These are phyloP conservation scores for Verticillium isaacii DNA, from an alignment of 2,329 filamentous ascomycete species.

Conservation along the genomic window DNA sequence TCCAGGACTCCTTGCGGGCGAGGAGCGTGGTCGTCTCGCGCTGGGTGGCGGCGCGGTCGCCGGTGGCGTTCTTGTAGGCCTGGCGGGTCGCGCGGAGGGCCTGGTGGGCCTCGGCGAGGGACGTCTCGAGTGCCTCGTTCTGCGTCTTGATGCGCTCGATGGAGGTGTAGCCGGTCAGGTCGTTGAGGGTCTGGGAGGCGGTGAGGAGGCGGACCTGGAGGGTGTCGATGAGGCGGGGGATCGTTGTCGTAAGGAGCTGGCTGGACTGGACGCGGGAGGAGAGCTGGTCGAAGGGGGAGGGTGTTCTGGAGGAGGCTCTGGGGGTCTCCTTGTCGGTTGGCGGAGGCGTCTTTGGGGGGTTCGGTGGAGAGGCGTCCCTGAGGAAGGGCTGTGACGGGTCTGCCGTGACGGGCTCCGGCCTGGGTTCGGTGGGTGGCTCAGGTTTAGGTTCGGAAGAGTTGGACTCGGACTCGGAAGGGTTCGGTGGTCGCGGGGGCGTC, in stretches of 20 bases:
- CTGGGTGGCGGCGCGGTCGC: slow-evolving; percentile 80
- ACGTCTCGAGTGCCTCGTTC: slow-evolving; percentile 63
- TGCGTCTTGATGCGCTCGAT: slow-evolving; percentile 81
- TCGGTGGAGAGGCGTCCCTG: not conserved
- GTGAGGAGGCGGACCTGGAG: slow-evolving; percentile 79
- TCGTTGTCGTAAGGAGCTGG: slow-evolving; percentile 35
- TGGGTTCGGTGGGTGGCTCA: not conserved
- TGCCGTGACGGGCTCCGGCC: not conserved
- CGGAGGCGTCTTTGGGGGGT: not conserved
- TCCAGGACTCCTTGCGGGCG: slow-evolving; percentile 91
- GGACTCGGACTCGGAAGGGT: not conserved
- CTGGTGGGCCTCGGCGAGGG: slow-evolving; percentile 54
- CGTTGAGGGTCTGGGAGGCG: slow-evolving; percentile 85
- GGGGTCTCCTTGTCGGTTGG: not conserved
- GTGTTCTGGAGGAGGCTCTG: not conserved
- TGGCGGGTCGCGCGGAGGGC: slow-evolving; percentile 68
- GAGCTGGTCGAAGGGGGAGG: not conserved
- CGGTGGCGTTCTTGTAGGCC: slow-evolving; percentile 77
- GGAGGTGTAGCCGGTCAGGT: slow-evolving; percentile 86
- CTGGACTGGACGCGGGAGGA: not conserved
- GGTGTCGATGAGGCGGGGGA: slow-evolving; percentile 79
- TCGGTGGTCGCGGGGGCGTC: slow-evolving; percentile 1
- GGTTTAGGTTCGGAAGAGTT: not conserved
- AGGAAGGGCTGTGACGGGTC: not conserved
- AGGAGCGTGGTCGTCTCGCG: slow-evolving; percentile 93